These are phyloP conservation scores for Styphnolobium japonicum DNA, from an alignment of 306 rosid species.

Conservation along the genomic window DNA sequence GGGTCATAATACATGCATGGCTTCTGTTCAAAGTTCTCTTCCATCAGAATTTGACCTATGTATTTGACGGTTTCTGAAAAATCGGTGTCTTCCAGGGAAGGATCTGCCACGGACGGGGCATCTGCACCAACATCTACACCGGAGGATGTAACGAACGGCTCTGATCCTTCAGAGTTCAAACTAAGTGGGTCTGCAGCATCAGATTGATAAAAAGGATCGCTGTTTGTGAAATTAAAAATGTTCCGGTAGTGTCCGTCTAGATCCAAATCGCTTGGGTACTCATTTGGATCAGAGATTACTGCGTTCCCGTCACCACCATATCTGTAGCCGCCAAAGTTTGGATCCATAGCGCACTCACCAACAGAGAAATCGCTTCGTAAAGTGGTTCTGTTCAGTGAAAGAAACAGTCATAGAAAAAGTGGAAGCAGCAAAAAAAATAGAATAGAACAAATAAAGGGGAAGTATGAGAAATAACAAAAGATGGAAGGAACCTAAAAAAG, in stretches of 20 bases:
- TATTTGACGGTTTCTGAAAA: conserved; percentile 41
- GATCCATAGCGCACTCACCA: conserved; percentile 25
- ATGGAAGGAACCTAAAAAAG: not conserved
- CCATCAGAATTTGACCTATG: conserved; percentile 63
- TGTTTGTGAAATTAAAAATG: not conserved
- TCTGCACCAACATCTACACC: not conserved
- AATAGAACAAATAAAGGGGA: not conserved
- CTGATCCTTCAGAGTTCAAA: not conserved
- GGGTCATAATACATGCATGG: conserved; percentile 70
- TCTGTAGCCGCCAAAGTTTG: conserved; percentile 18
- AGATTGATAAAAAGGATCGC: not conserved
- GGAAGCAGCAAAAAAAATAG: not conserved
- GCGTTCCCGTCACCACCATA: not conserved
- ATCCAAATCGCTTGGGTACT: not conserved
- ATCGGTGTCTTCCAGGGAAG: conserved; percentile 32
- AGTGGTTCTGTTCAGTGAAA: not conserved
- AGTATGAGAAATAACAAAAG: not conserved
- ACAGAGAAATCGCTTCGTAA: not conserved
- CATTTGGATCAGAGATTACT: not conserved
- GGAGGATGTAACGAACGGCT: not conserved
- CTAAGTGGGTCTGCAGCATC: not conserved
- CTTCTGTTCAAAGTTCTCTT: conserved; percentile 62
- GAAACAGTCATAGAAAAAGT: not conserved
- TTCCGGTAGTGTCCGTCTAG: not conserved
- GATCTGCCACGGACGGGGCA: not conserved